Evolutionary conservation across 768 basidiomycete species (phyloP).

Genomic region (Trametes sanguinea): DNA sequence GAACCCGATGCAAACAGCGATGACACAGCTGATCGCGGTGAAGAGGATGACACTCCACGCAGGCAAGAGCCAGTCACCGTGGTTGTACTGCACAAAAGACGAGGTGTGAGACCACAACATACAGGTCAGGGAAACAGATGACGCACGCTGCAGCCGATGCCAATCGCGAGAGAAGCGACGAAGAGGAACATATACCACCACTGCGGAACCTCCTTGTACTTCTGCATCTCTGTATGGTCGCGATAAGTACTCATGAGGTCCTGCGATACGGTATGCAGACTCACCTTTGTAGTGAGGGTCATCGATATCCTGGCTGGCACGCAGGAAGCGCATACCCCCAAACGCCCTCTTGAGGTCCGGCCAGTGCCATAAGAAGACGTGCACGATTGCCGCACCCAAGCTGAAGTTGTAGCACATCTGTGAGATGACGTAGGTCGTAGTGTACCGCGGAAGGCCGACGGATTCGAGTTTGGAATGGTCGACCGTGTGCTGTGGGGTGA

Average conservation of each 20-base stretch:
- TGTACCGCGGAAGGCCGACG: slow-evolving; percentile 37
- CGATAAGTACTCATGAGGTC: neutral
- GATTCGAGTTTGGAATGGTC: slow-evolving; percentile 32
- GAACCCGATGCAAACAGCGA: slow-evolving; percentile 35
- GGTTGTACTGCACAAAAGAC: slow-evolving; percentile 28
- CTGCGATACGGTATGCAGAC: neutral
- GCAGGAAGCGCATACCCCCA: slow-evolving; percentile 43
- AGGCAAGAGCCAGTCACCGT: slow-evolving; percentile 48
- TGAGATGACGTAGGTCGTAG: slow-evolving; percentile 50
- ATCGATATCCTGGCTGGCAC: slow-evolving; percentile 42
- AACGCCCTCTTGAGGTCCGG: slow-evolving; percentile 48
- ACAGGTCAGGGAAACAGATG: neutral
- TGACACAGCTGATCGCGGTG: slow-evolving; percentile 45
- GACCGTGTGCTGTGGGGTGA: slow-evolving; percentile 41
- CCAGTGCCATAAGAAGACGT: slow-evolving; percentile 55
- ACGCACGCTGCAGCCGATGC: slow-evolving; percentile 46
- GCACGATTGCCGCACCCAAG: slow-evolving; percentile 51
- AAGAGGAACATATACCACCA: slow-evolving; percentile 53
- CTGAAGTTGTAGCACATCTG: slow-evolving; percentile 53
- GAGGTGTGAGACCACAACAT: neutral
- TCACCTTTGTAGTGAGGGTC: slow-evolving; percentile 52
- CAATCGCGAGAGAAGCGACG: slow-evolving; percentile 46
- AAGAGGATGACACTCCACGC: slow-evolving; percentile 57
- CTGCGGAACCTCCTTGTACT: slow-evolving; percentile 55
- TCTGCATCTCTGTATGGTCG: slow-evolving; percentile 44